These are phyloP conservation scores for Yamadazyma atlantica DNA, from an alignment of 1,139 yeast species.

Conservation along the genomic window DNA sequence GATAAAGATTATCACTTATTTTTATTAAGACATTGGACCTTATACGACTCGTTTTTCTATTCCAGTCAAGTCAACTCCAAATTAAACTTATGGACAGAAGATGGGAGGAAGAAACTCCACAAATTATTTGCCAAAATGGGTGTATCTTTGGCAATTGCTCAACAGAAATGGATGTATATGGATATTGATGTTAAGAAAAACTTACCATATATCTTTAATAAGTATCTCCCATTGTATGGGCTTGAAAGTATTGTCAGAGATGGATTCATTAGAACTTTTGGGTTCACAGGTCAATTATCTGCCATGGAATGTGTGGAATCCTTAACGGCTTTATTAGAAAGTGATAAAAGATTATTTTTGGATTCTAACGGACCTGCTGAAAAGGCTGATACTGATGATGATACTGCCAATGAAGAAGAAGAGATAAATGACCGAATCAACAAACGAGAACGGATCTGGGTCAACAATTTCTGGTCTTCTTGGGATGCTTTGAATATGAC, in stretches of 20 bases:
- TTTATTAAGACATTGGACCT: conserved; percentile 86
- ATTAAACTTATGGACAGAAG: conserved; percentile 85
- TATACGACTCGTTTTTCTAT: conserved; percentile 87
- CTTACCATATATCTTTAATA: conserved; percentile 65
- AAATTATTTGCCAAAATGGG: conserved; percentile 97
- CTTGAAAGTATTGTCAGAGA: conserved; percentile 80
- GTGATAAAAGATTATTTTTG: conserved; percentile 40
- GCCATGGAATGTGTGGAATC: conserved; percentile 96
- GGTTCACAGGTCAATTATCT: conserved; percentile 81
- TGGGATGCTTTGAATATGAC: conserved; percentile 83
- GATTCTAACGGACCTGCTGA: conserved; percentile 11
- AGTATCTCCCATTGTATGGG: conserved; percentile 74
- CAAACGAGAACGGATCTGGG: conserved; percentile 70
- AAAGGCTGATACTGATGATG: conserved; percentile 21
- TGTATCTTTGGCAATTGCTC: conserved; percentile 81
- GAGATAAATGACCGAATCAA: conserved; percentile 44
- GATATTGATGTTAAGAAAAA: conserved; percentile 76
- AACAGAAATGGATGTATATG: conserved; percentile 91
- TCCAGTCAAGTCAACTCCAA: conserved; percentile 89
- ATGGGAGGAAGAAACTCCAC: conserved; percentile 82
- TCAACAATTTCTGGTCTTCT: conserved; percentile 88
- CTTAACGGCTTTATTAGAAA: conserved; percentile 78
- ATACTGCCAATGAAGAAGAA: conserved; percentile 29
- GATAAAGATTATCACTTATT: conserved; percentile 88
- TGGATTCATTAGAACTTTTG: conserved; percentile 84